A percentile compares a stretch with the other conserved stretches of the same genome.
Conservation (phyloP, 352 stramenopile genomes). For the Globisporangium acanthophoron region DNA sequence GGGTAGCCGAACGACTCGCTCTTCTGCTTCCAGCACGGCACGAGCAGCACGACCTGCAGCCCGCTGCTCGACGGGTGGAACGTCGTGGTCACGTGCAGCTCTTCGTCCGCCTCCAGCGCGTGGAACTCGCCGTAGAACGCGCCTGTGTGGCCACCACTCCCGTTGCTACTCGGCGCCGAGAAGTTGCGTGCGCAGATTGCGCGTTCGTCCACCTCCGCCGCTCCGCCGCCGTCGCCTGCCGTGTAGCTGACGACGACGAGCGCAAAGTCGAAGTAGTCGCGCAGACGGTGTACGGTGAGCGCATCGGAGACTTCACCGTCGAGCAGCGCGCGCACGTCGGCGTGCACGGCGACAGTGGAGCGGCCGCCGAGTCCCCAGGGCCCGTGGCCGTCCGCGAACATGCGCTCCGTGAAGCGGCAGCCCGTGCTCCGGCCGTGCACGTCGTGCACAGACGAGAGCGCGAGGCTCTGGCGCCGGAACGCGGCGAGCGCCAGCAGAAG, state of each 20-base stretch:
- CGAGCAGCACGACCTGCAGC: constrained; percentile 61
- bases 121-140: constrained; percentile 60
- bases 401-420: constrained; percentile 65
- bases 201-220: constrained; percentile 44
- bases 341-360: constrained; percentile 47
- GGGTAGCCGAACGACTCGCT: constrained; percentile 71
- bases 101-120: constrained; percentile 26
- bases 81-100: constrained; percentile 32
- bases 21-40: constrained; percentile 84
- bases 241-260: constrained; percentile 65
- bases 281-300: constrained; percentile 63
- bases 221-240: constrained; percentile 22
- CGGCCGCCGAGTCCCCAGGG: constrained; percentile 38
- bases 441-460: constrained; percentile 50
- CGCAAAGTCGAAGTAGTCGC: constrained; percentile 80
- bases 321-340: constrained; percentile 36
- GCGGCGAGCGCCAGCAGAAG: constrained; percentile 22
- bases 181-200: constrained; percentile 62
- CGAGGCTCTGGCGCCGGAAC: constrained; percentile 23
- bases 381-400: constrained; percentile 68
- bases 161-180: constrained; percentile 23
- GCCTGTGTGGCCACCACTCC: constrained; percentile 11
- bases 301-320: constrained; percentile 54
- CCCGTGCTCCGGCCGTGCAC: constrained; percentile 49
- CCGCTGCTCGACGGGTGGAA: constrained; percentile 50